Evolutionary conservation across 2,329 filamentous ascomycete species (phyloP).

Genomic region (Pestalotiopsis sp.): DNA sequence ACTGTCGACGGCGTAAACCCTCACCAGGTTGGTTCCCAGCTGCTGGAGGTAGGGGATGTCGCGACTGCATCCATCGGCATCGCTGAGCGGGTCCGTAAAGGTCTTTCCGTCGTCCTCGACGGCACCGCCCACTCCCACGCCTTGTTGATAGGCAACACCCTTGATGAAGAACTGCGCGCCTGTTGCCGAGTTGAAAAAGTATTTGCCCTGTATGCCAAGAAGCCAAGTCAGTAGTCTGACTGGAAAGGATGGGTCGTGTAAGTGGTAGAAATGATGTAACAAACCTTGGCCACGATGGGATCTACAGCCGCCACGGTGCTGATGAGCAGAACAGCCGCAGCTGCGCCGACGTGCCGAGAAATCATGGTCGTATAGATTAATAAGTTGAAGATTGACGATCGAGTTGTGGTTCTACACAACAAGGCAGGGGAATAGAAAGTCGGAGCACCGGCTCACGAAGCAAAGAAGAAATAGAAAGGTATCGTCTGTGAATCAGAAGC

Average conservation of each 20-base stretch:
- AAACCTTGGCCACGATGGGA: constrained; percentile 21
- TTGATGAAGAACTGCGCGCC: constrained; percentile 56
- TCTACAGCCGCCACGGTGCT: constrained; percentile 14
- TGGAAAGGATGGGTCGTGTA: neutral
- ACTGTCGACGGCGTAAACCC: constrained; percentile 74
- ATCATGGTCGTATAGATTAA: neutral
- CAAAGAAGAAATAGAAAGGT: neutral
- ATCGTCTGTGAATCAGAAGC: neutral
- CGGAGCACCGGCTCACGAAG: neutral
- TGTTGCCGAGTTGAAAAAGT: constrained; percentile 67
- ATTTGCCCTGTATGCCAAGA: constrained; percentile 15
- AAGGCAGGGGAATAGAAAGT: neutral
- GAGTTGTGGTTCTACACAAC: neutral
- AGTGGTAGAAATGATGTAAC: neutral
- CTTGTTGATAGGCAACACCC: constrained; percentile 76
- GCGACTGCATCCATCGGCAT: constrained; percentile 62
- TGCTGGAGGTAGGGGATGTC: constrained; percentile 68
- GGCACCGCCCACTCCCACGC: constrained; percentile 45
- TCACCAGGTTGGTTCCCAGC: constrained; percentile 72
- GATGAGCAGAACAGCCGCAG: neutral
- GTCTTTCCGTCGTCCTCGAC: constrained; percentile 34
- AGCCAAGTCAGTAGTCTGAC: neutral
- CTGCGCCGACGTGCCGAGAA: neutral
- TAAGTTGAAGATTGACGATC: neutral
- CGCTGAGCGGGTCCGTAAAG: constrained; percentile 71